These are phyloP conservation scores for Citrus sinensis DNA, from an alignment of 345 rosid species.

Conservation along the genomic window DVS_A1.0 CM039163.1:49881501-49882000, in stretches of 20 bases:
- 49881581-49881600: constrained; percentile 79
- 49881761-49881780: constrained; percentile 89
- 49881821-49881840: constrained; percentile 29
- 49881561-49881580: constrained; percentile 20
- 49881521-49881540: constrained; percentile 71
- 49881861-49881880: constrained; percentile 16
- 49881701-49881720: constrained; percentile 82
- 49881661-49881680: constrained; percentile 11
- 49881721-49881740: constrained; percentile 81
- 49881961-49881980: constrained; percentile 1
- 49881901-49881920: constrained; percentile 84
- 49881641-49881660: background rate
- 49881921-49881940: constrained; percentile 46
- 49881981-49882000: background rate
- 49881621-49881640: constrained; percentile 42
- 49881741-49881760: constrained; percentile 89
- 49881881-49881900: constrained; percentile 47
- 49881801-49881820: constrained; percentile 53
- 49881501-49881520: constrained; percentile 92
- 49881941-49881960: constrained; percentile 35
- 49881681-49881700: constrained; percentile 69
- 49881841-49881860: constrained; percentile 43
- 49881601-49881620: constrained; percentile 80
- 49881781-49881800: constrained; percentile 46
- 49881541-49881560: constrained; percentile 34